These are phyloP conservation scores for Chrysanthemum makinoi DNA, from an alignment of 129 eudicot species.

Conservation along the genomic window DNA sequence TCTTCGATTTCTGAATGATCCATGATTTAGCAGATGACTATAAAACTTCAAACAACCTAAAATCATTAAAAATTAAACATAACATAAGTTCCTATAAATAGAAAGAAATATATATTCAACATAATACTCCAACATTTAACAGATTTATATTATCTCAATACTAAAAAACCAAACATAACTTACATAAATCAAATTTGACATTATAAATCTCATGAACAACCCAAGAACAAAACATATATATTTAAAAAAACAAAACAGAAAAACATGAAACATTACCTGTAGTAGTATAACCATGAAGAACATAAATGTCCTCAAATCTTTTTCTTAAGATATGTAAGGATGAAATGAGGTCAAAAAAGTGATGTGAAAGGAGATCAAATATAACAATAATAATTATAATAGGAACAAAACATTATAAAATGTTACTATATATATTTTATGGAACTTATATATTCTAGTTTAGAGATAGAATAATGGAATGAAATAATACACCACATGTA, in stretches of 20 bases:
- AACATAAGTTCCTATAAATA: background rate
- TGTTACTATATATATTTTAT: background rate
- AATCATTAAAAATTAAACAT: background rate
- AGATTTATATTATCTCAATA: background rate
- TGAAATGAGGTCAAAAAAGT: too few species aligned
- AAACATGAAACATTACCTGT: too few species aligned
- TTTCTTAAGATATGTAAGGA: too few species aligned
- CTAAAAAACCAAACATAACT: background rate
- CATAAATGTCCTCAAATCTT: too few species aligned
- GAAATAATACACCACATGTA: background rate
- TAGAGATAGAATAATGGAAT: background rate
- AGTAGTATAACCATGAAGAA: too few species aligned
- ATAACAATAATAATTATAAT: background rate
- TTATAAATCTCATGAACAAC: too few species aligned
- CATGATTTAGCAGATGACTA: conserved; percentile 37
- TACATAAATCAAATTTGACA: too few species aligned
- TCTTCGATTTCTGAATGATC: conserved; percentile 83
- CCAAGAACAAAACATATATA: too few species aligned
- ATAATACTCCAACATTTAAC: background rate
- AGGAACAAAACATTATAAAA: background rate
- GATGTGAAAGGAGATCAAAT: too few species aligned
- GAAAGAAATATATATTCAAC: conserved; percentile 1
- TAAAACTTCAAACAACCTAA: conserved; percentile 25
- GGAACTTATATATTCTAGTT: background rate
- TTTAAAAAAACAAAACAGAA: too few species aligned